These are phyloP conservation scores for Pisolithus tinctorius DNA, from an alignment of 768 basidiomycete species.

Conservation along the genomic window DNA sequence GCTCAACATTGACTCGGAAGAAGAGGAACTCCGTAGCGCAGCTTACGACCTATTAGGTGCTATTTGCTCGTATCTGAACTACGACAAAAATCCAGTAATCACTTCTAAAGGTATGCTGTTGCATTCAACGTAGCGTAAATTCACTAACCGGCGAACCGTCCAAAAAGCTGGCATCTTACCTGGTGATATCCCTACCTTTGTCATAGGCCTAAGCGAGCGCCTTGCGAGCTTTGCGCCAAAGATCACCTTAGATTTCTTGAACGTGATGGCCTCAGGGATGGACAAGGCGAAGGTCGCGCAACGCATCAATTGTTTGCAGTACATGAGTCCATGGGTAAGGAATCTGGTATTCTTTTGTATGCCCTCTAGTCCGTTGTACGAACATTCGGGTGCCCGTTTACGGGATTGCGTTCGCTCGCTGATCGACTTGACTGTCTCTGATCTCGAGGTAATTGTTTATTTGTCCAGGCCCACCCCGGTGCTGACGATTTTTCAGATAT, in stretches of 20 bases:
- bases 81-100: conserved; percentile 64
- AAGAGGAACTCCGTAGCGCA: conserved; percentile 71
- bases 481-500: conserved; percentile 40
- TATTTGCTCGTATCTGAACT: conserved; percentile 70
- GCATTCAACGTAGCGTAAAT: not conserved
- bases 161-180: conserved; percentile 65
- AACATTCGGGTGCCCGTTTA: conserved; percentile 65
- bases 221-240: conserved; percentile 71
- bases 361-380: conserved; percentile 60
- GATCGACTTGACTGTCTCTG: conserved; percentile 65
- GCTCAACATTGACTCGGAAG: conserved; percentile 65
- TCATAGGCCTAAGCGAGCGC: conserved; percentile 60
- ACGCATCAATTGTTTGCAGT: conserved; percentile 69
- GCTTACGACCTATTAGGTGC: conserved; percentile 77
- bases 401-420: conserved; percentile 78
- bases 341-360: conserved; percentile 70
- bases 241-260: conserved; percentile 81
- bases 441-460: conserved; percentile 51
- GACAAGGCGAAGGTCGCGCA: conserved; percentile 39
- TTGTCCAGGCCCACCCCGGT: not conserved
- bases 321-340: conserved; percentile 84
- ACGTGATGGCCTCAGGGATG: conserved; percentile 73
- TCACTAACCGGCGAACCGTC: conserved; percentile 1
- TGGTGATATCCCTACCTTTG: conserved; percentile 56
- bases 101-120: conserved; percentile 54